Percentiles rank a stretch among this genome's conserved stretches.
phyloP scores from a whole-genome alignment of 2,329 filamentous ascomycete genomes.

The Ophiocordyceps robertsii region DNA sequence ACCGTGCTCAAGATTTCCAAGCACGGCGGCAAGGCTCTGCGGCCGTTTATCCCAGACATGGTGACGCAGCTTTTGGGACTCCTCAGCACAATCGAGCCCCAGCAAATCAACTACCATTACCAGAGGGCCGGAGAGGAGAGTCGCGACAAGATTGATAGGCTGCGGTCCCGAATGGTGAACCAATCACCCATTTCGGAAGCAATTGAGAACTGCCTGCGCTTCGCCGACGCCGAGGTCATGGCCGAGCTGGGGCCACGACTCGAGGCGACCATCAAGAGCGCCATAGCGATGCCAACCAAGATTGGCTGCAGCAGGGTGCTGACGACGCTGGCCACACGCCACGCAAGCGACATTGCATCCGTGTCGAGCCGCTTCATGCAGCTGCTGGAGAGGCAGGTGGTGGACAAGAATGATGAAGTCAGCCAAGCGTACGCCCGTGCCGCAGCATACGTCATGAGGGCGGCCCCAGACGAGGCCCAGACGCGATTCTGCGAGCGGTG shows the following conservation, averaged over 20 bases:
- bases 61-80: conserved; percentile 69
- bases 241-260: conserved; percentile 56
- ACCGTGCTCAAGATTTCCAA: conserved; percentile 85
- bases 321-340: conserved; percentile 70
- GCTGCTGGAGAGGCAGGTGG: conserved; percentile 63
- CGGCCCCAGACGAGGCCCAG: conserved; percentile 34
- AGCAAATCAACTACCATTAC: conserved; percentile 85
- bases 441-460: conserved; percentile 68
- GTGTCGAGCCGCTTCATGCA: conserved; percentile 66
- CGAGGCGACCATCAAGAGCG: conserved; percentile 67
- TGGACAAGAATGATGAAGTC: conserved; percentile 90
- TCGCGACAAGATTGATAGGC: conserved; percentile 79
- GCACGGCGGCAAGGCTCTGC: conserved; percentile 65
- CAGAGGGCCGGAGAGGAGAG: conserved; percentile 79
- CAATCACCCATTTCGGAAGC: conserved; percentile 85
- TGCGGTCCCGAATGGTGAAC: conserved; percentile 68
- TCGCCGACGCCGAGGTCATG: conserved; percentile 70
- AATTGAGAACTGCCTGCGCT: conserved; percentile 77
- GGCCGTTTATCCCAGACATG: conserved; percentile 69
- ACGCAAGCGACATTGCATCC: conserved; percentile 59
- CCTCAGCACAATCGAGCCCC: conserved; percentile 77
- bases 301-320: conserved; percentile 80
- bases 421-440: conserved; percentile 78
- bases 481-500: conserved; percentile 37
- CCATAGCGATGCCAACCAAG: conserved; percentile 86